A percentile compares a stretch with the other conserved stretches of the same genome.
These are phyloP conservation scores for Boletus eberwhitei DNA, from an alignment of 768 basidiomycete genomes.

Conservation along the genomic window DNA sequence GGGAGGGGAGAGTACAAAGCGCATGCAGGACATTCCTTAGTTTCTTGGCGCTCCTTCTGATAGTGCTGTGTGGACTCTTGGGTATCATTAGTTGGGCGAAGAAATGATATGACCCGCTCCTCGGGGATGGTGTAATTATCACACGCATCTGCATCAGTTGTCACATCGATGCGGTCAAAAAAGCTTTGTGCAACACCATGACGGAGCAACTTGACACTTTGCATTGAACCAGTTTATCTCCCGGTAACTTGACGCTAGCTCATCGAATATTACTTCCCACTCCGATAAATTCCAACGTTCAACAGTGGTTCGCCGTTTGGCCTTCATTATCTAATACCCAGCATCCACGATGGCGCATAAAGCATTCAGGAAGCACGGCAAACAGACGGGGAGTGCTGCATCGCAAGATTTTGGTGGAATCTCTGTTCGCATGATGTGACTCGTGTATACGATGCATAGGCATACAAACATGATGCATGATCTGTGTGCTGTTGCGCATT, in stretches of 20 bases:
- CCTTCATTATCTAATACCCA: neutral
- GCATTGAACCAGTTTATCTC: no score
- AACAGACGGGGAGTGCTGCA: neutral
- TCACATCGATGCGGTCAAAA: neutral
- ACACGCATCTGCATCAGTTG: neutral
- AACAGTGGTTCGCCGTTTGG: neutral
- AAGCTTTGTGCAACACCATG: neutral
- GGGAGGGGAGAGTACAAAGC: slow-evolving; percentile 15
- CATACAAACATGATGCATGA: slow-evolving; percentile 20
- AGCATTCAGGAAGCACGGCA: neutral
- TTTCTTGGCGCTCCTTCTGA: slow-evolving; percentile 18
- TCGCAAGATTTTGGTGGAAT: slow-evolving; percentile 1
- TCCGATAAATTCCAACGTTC: neutral
- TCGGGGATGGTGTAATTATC: neutral
- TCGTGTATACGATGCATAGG: slow-evolving; percentile 18
- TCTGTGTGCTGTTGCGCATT: slow-evolving; percentile 3
- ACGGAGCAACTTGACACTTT: neutral
- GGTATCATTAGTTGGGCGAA: slow-evolving; percentile 15
- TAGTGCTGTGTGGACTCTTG: slow-evolving; percentile 22
- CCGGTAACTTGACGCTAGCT: neutral
- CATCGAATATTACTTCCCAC: neutral
- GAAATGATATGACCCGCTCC: slow-evolving; percentile 10
- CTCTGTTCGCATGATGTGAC: slow-evolving; percentile 15
- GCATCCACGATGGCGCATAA: neutral
- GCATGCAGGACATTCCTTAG: slow-evolving; percentile 14